A percentile compares a stretch with the other conserved stretches of the same genome.
phyloP scores from a whole-genome alignment of 805 yeast species.

The Danielozyma ontarioensis region DNA sequence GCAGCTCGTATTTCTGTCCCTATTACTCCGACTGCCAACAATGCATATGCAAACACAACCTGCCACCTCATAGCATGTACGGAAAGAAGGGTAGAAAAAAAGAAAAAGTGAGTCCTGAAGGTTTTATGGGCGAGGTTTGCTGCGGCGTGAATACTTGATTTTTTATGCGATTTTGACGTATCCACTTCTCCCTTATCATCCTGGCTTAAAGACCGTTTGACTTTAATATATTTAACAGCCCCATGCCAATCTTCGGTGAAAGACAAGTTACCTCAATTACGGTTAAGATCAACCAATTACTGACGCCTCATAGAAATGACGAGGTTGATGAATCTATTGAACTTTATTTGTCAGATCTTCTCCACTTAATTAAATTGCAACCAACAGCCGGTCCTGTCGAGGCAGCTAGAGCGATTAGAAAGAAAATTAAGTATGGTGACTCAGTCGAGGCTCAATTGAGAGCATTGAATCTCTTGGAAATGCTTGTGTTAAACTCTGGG shows the following conservation, averaged over 20 bases:
- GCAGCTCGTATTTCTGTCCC: too few species aligned
- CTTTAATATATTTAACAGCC: too few species aligned
- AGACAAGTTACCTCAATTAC: conserved; percentile 71
- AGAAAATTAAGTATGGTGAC: conserved; percentile 81
- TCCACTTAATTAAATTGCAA: conserved; percentile 45
- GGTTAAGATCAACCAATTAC: conserved; percentile 51
- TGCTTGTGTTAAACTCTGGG: conserved; percentile 41
- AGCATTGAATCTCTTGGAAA: conserved; percentile 45
- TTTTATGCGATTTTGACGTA: too few species aligned
- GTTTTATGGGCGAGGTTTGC: too few species aligned
- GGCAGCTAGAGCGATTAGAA: conserved; percentile 87
- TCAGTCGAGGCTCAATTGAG: conserved; percentile 54
- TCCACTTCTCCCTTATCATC: too few species aligned
- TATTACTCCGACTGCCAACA: too few species aligned
- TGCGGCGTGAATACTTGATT: too few species aligned
- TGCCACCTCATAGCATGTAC: too few species aligned
- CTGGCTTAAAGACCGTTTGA: too few species aligned
- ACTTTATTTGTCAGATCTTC: conserved; percentile 50
- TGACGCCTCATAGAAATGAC: conserved; percentile 36
- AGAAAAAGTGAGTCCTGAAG: too few species aligned
- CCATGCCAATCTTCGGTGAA: conserved; percentile 45
- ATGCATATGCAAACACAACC: too few species aligned
- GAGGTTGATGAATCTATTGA: conserved; percentile 35
- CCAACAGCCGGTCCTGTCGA: conserved; percentile 46
- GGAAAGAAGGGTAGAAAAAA: too few species aligned